Base-by-base conservation (phyloP, 768 basidiomycete genomes). In the Vararia minispora region DNA sequence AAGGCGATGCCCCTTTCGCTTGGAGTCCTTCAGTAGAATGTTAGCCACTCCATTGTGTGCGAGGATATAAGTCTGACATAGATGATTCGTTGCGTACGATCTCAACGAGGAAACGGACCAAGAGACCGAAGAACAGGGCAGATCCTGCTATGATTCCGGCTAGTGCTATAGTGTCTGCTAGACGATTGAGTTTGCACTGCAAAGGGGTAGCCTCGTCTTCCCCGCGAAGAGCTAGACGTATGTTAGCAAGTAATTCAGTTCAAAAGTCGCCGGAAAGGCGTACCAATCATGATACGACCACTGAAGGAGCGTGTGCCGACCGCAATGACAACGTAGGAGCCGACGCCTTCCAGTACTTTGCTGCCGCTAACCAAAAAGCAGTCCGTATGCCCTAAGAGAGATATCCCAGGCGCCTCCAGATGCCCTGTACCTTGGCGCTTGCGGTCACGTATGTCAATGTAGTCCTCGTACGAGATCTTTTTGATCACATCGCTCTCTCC, bases 401-500 rank as follows among this genome's bases (percentile, higher is more conserved):
- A 54, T 47, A 14, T 20, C 3, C 12, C 40, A 18, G 56, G 48
- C 16, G 57, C 49, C 16, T 22, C 30, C 2, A 48, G 39, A n/a
- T n/a, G n/a, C n/a, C n/a, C n/a, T n/a, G n/a, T n/a, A n/a, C n/a
- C n/a, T n/a, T 67, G n/a, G n/a, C n/a, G n/a, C n/a, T n/a, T n/a
- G n/a, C n/a, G n/a, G n/a, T 63, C 52, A 35, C 65, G 60, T 32
- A 72, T 58, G 4, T 65, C 68, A 28, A 84, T 46, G 46, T 81
- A 80, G 28, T 89, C 80, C n/a, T 74, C 71, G 58, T 80, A 94
- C 2, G 82, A 47, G 12, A 76, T 54, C 59, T 98, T 98, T 55
- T 77, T 79, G 57, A 98, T 90, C 12, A 90, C 61, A 47, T 72
- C 68, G 16, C 64, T 65, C 56, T 71, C 69, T 32, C 69, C 71